Evolutionary conservation across 1,284 basidiomycete genomes (phyloP).

Genomic region (Meira nashicola): DNA sequence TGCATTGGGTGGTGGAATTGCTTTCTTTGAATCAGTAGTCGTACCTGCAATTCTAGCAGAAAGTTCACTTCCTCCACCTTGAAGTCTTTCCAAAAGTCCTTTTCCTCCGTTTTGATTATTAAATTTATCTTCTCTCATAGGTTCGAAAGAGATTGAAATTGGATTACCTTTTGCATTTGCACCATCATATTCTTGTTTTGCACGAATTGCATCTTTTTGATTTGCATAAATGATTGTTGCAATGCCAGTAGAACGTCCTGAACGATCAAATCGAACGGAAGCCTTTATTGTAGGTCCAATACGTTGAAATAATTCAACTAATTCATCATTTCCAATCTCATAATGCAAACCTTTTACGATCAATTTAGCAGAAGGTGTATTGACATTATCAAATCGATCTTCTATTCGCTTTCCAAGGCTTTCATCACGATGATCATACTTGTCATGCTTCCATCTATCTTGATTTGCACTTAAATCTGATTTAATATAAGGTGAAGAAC

Average conservation of each 20-base stretch:
- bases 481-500: no score
- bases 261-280: slow-evolving; percentile 78
- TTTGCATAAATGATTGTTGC: slow-evolving; percentile 79
- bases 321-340: slow-evolving; percentile 79
- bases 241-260: slow-evolving; percentile 81
- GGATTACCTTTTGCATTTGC: slow-evolving; percentile 71
- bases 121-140: neutral
- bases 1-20: slow-evolving; percentile 9
- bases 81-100: neutral
- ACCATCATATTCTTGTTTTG: slow-evolving; percentile 80
- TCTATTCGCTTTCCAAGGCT: neutral
- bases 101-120: no score
- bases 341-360: slow-evolving; percentile 86
- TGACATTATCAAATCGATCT: neutral
- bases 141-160: slow-evolving; percentile 31
- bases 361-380: slow-evolving; percentile 55
- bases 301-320: slow-evolving; percentile 10
- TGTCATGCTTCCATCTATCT: slow-evolving; percentile 15
- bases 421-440: neutral
- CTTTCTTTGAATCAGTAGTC: neutral
- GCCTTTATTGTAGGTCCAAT: slow-evolving; percentile 2
- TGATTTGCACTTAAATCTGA: neutral
- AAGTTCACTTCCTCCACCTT: slow-evolving; percentile 14
- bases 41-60: slow-evolving; percentile 24
- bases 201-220: slow-evolving; percentile 70